Base-by-base conservation (phyloP, 2,329 filamentous ascomycete species). In the Passalora sequoiae region DNA sequence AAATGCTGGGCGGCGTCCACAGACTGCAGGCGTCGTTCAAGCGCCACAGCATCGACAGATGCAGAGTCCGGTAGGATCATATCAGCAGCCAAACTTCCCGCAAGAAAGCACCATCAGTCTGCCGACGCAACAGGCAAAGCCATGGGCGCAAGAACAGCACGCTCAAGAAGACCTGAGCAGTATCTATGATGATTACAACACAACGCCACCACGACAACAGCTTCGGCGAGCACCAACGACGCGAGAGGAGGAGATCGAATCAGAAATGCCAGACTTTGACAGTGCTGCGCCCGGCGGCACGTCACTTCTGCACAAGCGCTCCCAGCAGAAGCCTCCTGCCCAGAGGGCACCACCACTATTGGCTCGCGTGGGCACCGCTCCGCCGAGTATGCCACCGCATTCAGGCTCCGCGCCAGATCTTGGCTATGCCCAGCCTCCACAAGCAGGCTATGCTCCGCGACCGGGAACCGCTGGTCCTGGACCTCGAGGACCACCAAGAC, bases 191-290 rank as follows among this genome's bases (percentile, higher is more conserved):
- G 49, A 50, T 15, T 54, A 54, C 36, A 43, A 39, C 15, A 32
- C 44, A 1, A 38, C 36, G 7, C 29, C 47, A 4, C 39, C 40
- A 8, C 20, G 40, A 13, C 31, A 24, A 43, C 44, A 40, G 42
- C 44, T 49, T 5, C 43, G 49, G 19, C 43, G 40, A 25, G 43
- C 41, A 8, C 53, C 47, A 7, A 53, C 43, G 6, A 55, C 59
- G 19, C 60, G 66, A 31, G 69, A 68, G 27, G 64, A 66, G 38
- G 65, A 67, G 37, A 66, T 69, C 38, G 74, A 78, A 37, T 69
- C 71, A 13, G 77, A 81, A 36, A 81, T 82, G 77, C 79, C 79
- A 2, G 75, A 83, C 51, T 82, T 82, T 53, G 77, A 80, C 56
- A 74, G 73, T 37, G 58, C 59, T 16, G 58, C 60, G 10, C 57